Evolutionary conservation across 371 early-diverging fungal genomes (phyloP).

Genomic region (Rhizopus arrhizus): DNA sequence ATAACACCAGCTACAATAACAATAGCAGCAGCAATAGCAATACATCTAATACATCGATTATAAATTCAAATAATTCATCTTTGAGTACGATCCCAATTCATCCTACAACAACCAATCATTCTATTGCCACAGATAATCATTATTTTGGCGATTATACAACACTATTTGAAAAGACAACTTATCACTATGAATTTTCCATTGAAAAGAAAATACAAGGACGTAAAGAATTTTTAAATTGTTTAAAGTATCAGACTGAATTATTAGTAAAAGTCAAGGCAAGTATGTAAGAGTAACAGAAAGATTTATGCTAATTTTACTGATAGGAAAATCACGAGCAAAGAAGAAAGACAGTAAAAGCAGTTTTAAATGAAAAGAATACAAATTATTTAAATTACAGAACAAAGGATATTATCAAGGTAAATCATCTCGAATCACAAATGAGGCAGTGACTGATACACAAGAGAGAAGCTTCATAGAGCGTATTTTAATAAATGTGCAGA

Average conservation of each 20-base stretch:
- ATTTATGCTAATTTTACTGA: conserved; percentile 1
- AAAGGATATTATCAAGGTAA: conserved; percentile 47
- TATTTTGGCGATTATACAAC: conserved; percentile 35
- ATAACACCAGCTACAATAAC: neutral
- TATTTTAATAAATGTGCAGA: conserved; percentile 49
- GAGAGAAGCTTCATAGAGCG: conserved; percentile 44
- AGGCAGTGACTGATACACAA: too few species aligned
- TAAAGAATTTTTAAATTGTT: conserved; percentile 20
- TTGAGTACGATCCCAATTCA: neutral
- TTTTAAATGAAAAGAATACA: conserved; percentile 39
- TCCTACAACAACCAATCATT: neutral
- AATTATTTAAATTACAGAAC: conserved; percentile 41
- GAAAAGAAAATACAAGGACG: conserved; percentile 37
- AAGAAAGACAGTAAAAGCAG: conserved; percentile 39
- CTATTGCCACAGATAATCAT: conserved; percentile 3
- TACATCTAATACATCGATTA: neutral
- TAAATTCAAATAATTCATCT: neutral
- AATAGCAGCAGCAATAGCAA: neutral
- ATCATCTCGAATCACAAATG: neutral
- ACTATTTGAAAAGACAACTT: conserved; percentile 27
- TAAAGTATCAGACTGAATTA: conserved; percentile 26
- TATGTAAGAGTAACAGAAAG: conserved; percentile 6
- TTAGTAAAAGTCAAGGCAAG: conserved; percentile 27
- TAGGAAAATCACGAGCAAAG: conserved; percentile 43
- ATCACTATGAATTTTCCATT: conserved; percentile 36